A percentile compares a stretch with the other conserved stretches of the same genome.
These are phyloP conservation scores for Silene conica DNA, from an alignment of 148 eudicot species.

Conservation along the genomic window DNA sequence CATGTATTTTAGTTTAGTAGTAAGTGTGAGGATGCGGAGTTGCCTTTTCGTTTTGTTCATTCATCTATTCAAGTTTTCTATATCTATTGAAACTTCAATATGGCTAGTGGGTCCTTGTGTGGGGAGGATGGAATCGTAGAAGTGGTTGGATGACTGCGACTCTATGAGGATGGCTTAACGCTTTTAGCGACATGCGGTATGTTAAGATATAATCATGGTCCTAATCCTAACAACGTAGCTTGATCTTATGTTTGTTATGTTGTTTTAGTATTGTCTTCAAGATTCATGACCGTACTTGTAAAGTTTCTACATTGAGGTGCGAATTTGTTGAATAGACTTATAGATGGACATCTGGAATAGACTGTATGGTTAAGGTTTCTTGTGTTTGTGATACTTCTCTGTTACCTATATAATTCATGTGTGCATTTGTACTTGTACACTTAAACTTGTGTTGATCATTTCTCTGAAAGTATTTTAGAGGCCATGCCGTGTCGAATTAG, in stretches of 20 bases:
- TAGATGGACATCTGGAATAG: not conserved
- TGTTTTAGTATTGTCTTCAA: not conserved
- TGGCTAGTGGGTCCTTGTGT: not conserved
- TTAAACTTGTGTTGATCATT: not conserved
- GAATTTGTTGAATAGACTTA: not conserved
- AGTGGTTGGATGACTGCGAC: not conserved
- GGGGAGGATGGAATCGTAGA: not conserved
- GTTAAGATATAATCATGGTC: not conserved
- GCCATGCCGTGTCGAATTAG: conserved; percentile 16
- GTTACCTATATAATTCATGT: not conserved
- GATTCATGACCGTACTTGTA: not conserved
- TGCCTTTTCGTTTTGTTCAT: not conserved
- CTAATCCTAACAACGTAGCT: not conserved
- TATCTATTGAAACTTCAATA: not conserved
- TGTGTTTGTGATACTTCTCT: not conserved
- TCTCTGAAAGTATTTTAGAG: not conserved
- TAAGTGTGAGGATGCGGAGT: not conserved
- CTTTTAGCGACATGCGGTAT: not conserved
- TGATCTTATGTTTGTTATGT: not conserved
- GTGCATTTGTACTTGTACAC: not conserved
- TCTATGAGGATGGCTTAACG: too few relatives aligned
- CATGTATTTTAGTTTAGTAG: not conserved
- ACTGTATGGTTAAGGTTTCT: not conserved
- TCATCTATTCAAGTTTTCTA: not conserved
- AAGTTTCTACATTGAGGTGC: not conserved